These are phyloP conservation scores for Penicillium sp. DNA, from an alignment of 2,329 filamentous ascomycete species.

Conservation along the genomic window DNA sequence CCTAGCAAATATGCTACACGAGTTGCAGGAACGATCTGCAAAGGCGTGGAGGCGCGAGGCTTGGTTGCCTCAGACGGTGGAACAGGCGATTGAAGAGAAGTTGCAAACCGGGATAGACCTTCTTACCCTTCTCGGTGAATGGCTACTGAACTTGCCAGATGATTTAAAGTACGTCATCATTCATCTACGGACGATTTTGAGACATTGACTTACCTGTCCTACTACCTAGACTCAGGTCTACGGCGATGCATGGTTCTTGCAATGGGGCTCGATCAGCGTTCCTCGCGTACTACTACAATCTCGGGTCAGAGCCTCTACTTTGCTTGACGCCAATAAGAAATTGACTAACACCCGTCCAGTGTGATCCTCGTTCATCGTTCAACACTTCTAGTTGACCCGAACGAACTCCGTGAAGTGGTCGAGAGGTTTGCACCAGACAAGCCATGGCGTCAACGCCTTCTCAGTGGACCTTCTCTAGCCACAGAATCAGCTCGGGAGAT, in stretches of 20 bases:
- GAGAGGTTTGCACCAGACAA: slow-evolving; percentile 10
- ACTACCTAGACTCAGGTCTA: not conserved
- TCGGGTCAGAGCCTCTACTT: not conserved
- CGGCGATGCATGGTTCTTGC: not conserved
- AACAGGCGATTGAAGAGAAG: slow-evolving; percentile 21
- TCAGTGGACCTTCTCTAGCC: slow-evolving; percentile 9
- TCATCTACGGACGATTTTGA: no score
- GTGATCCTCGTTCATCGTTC: slow-evolving; percentile 10
- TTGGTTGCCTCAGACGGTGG: slow-evolving; percentile 15
- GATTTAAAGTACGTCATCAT: slow-evolving; percentile 6
- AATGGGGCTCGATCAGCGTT: slow-evolving; percentile 7
- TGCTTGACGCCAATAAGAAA: not conserved
- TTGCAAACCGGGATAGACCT: slow-evolving; percentile 14
- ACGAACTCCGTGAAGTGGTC: slow-evolving; percentile 13
- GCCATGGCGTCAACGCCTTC: slow-evolving; percentile 8
- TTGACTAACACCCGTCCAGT: not conserved
- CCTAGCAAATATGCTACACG: slow-evolving; percentile 16
- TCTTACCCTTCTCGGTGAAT: slow-evolving; percentile 6
- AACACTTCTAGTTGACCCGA: slow-evolving; percentile 6
- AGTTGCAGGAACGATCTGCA: slow-evolving; percentile 17
- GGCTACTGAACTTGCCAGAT: slow-evolving; percentile 9
- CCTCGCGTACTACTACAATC: slow-evolving; percentile 11
- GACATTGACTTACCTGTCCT: not conserved
- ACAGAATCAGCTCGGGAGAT: slow-evolving; percentile 15
- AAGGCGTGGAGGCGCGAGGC: slow-evolving; percentile 17